A percentile compares a stretch with the other conserved stretches of the same genome.
Evolutionary conservation across 495 filamentous ascomycete species (phyloP).

Genomic region (Xylaria scruposa): DNA sequence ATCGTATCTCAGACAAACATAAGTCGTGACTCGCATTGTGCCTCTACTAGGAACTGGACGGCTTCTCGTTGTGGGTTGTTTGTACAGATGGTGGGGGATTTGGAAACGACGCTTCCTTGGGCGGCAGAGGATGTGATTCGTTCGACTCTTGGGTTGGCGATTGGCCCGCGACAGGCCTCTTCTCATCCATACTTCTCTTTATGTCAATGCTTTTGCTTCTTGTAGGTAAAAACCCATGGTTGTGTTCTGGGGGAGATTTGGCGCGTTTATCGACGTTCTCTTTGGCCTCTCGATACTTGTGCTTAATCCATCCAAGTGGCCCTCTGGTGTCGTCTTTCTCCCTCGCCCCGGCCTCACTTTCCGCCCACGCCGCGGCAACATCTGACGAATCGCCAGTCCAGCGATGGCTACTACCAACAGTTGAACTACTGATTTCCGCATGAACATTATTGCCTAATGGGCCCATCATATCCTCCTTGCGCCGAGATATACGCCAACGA

Average conservation of each 20-base stretch:
- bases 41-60: constrained; percentile 33
- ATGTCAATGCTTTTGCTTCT: constrained; percentile 54
- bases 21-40: constrained; percentile 16
- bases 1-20: constrained; percentile 33
- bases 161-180: constrained; percentile 22
- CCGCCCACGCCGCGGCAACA: constrained; percentile 44
- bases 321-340: constrained; percentile 67
- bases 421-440: constrained; percentile 71
- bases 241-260: constrained; percentile 54
- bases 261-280: constrained; percentile 63
- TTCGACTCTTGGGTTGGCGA: constrained; percentile 22
- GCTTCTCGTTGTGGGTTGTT: constrained; percentile 33
- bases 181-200: constrained; percentile 42
- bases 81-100: constrained; percentile 32
- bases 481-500: constrained; percentile 78
- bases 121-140: constrained; percentile 13
- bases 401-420: constrained; percentile 65
- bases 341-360: constrained; percentile 48
- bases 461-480: constrained; percentile 54
- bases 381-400: constrained; percentile 63
- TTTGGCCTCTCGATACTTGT: constrained; percentile 79
- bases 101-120: constrained; percentile 34
- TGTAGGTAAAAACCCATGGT: constrained; percentile 34
- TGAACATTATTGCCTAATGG: constrained; percentile 67
- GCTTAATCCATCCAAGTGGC: constrained; percentile 83